These are phyloP conservation scores for Chlamydomonas sp. DNA, from an alignment of 139 green algal species.

Conservation along the genomic window DNA sequence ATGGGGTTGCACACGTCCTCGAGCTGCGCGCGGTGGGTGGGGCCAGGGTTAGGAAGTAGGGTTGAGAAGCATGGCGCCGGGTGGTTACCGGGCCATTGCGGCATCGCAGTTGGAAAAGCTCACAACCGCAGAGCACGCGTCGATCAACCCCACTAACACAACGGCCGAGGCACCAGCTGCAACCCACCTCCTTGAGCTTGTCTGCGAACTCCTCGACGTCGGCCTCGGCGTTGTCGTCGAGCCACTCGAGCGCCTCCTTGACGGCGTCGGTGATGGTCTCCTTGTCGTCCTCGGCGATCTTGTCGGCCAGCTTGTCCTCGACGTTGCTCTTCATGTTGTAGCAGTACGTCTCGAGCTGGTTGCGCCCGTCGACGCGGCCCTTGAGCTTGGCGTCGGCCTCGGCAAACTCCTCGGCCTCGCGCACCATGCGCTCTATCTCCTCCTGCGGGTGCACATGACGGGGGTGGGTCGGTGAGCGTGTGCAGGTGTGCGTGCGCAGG, in stretches of 20 bases:
- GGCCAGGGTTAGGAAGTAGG: no score
- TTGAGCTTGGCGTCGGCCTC: constrained; percentile 62
- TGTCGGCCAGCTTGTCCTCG: constrained; percentile 63
- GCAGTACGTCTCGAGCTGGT: constrained; percentile 55
- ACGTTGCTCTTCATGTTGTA: constrained; percentile 59
- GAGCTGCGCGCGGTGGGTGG: no score
- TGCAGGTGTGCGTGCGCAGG: no score
- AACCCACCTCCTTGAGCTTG: constrained; percentile 93
- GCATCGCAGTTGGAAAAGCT: no score
- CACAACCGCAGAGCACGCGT: no score
- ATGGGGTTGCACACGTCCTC: constrained; percentile 89
- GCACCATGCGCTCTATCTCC: constrained; percentile 89
- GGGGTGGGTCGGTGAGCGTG: no score
- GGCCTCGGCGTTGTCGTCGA: constrained; percentile 77
- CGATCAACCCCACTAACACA: no score
- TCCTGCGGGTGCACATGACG: no score
- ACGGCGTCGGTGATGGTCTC: constrained; percentile 74
- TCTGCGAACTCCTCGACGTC: constrained; percentile 92
- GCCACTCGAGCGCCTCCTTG: constrained; percentile 86
- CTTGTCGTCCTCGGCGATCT: constrained; percentile 82
- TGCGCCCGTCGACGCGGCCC: constrained; percentile 42
- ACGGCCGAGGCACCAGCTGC: no score
- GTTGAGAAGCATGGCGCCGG: no score
- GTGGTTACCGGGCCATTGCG: no score
- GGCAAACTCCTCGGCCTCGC: constrained; percentile 83